A percentile compares a stretch with the other conserved stretches of the same genome.
phyloP scores from a whole-genome alignment of 73 alveolate species.

The Blepharisma japonicum region DNA sequence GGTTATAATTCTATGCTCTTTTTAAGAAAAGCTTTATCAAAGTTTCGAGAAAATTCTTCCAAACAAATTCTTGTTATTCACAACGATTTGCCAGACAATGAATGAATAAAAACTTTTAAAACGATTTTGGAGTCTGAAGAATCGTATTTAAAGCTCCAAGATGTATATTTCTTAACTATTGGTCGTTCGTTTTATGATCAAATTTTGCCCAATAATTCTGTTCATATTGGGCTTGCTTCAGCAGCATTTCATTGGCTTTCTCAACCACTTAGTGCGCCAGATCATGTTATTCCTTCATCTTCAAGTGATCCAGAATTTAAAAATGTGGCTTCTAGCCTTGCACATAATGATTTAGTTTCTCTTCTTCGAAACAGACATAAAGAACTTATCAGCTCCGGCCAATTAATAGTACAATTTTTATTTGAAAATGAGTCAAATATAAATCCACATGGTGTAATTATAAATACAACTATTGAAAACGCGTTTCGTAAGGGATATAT shows the following conservation, averaged over 20 bases:
- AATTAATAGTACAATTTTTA: too few species aligned
- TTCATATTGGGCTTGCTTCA: slow-evolving; percentile 2
- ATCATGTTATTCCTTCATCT: too few species aligned
- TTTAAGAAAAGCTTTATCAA: not conserved
- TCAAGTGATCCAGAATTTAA: too few species aligned
- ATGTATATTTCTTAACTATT: slow-evolving; percentile 1
- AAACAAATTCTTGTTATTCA: not conserved
- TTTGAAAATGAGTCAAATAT: too few species aligned
- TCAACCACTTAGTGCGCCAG: too few species aligned
- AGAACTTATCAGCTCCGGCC: too few species aligned
- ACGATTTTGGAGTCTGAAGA: not conserved
- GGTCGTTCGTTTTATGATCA: slow-evolving; percentile 2
- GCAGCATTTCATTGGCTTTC: not conserved
- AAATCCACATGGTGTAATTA: too few species aligned
- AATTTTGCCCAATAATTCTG: not conserved
- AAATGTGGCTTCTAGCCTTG: too few species aligned
- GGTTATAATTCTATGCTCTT: slow-evolving; percentile 13
- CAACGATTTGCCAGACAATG: slow-evolving; percentile 5
- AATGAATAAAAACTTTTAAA: not conserved
- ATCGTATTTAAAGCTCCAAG: not conserved
- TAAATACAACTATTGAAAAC: too few species aligned
- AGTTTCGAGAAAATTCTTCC: not conserved
- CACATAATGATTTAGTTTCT: too few species aligned
- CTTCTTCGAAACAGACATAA: too few species aligned
- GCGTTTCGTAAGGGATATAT: too few species aligned